Percentiles rank a stretch among this genome's conserved stretches.
These are phyloP conservation scores for Rhizopogon sp. DNA, from an alignment of 768 basidiomycete species.

Conservation along the genomic window DNA sequence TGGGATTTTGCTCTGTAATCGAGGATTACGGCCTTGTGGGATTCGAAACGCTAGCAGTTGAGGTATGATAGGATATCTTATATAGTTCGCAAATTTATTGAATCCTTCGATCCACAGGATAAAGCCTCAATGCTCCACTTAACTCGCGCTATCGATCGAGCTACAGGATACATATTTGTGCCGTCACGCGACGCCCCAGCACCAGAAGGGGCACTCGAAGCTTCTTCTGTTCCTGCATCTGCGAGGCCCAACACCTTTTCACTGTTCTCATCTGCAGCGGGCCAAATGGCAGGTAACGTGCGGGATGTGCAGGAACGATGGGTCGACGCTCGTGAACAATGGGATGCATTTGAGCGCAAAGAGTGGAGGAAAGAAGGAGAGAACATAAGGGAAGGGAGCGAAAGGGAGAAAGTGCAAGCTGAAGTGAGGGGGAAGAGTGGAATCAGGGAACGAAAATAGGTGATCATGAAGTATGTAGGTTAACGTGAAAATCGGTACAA, in stretches of 20 bases:
- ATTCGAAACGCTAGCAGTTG: conserved; percentile 95
- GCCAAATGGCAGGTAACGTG: conserved; percentile 47
- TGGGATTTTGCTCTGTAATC: conserved; percentile 87
- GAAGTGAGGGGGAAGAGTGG: conserved; percentile 6
- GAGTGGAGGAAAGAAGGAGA: conserved; percentile 79
- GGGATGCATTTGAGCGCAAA: conserved; percentile 74
- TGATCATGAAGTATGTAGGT: conserved; percentile 3
- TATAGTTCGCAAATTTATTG: neutral
- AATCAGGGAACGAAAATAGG: conserved; percentile 25
- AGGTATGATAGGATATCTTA: conserved; percentile 44
- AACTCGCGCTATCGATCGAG: conserved; percentile 79
- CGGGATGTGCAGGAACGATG: conserved; percentile 89
- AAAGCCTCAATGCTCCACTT: conserved; percentile 93
- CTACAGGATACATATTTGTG: conserved; percentile 87
- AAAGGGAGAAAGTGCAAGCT: conserved; percentile 9
- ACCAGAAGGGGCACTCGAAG: conserved; percentile 26
- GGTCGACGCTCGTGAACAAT: conserved; percentile 81
- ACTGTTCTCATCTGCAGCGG: conserved; percentile 63
- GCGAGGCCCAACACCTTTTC: conserved; percentile 60
- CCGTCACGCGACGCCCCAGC: conserved; percentile 39
- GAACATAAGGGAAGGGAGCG: conserved; percentile 18
- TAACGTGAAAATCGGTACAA: no score
- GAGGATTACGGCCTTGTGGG: conserved; percentile 92
- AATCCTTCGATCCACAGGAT: conserved; percentile 48
- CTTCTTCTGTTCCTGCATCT: conserved; percentile 30